Evolutionary conservation across 2,329 filamentous ascomycete species (phyloP).

Genomic region (Gnomoniopsis smithogilvyi): DNA sequence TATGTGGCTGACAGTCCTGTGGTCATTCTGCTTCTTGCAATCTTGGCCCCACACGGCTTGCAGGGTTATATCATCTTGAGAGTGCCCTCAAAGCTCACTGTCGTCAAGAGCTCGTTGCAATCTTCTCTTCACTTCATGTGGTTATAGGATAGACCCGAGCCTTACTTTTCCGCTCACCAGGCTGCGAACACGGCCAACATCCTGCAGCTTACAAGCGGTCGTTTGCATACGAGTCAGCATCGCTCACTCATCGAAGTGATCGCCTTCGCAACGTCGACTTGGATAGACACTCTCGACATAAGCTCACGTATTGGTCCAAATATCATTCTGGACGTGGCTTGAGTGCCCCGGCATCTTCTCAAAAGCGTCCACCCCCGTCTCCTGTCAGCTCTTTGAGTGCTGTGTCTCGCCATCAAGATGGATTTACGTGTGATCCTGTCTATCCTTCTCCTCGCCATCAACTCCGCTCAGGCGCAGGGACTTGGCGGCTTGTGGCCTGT

Average conservation of each 20-base stretch:
- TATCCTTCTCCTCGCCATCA: slow-evolving; percentile 36
- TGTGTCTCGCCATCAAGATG: slow-evolving; percentile 22
- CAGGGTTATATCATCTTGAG: neutral
- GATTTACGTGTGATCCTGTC: slow-evolving; percentile 29
- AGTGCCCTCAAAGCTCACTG: too few species aligned
- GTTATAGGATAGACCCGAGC: too few species aligned
- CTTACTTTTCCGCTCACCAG: too few species aligned
- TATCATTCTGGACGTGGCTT: neutral
- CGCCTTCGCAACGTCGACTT: too few species aligned
- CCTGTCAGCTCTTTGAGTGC: neutral
- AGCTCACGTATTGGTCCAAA: too few species aligned
- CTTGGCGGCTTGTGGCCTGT: slow-evolving; percentile 49
- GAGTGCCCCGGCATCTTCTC: neutral
- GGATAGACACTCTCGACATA: too few species aligned
- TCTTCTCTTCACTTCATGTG: too few species aligned
- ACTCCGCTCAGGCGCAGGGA: slow-evolving; percentile 39
- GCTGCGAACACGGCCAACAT: too few species aligned
- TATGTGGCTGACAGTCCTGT: neutral
- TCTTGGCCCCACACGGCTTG: neutral
- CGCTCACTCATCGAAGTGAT: too few species aligned
- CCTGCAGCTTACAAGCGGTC: too few species aligned
- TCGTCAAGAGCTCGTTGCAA: too few species aligned
- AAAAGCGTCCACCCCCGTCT: neutral
- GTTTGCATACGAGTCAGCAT: too few species aligned
- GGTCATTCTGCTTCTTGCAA: neutral